These are phyloP conservation scores for Carex myosuroides DNA, from an alignment of 176 grass and related monocot species.

Conservation along the genomic window DNA sequence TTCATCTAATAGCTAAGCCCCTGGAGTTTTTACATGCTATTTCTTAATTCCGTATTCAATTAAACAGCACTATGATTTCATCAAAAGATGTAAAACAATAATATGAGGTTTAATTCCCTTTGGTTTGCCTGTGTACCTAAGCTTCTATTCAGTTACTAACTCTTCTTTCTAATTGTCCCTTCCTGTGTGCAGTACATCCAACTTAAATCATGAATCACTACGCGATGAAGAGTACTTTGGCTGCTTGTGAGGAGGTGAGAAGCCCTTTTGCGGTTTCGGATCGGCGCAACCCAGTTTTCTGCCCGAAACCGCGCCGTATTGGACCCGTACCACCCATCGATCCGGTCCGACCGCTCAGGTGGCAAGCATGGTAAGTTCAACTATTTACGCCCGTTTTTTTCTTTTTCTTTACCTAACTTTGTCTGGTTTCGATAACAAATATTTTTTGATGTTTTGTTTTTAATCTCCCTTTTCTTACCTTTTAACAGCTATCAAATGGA, in stretches of 20 bases:
- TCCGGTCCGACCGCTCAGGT: conserved; percentile 40
- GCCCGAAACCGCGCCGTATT: conserved; percentile 80
- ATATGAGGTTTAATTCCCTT: background rate
- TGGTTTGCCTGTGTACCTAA: background rate
- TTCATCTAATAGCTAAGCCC: background rate
- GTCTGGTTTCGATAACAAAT: background rate
- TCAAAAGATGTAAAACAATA: background rate
- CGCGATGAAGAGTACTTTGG: conserved; percentile 58
- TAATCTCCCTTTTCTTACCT: background rate
- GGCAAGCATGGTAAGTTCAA: conserved; percentile 40
- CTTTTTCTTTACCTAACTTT: background rate
- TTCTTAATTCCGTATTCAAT: background rate
- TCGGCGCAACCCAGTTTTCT: conserved; percentile 62
- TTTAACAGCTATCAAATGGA: conserved; percentile 31
- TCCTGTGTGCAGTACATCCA: conserved; percentile 36
- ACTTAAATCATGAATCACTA: conserved; percentile 71
- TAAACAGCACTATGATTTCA: background rate
- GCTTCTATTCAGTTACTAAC: background rate
- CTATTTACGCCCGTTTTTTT: background rate
- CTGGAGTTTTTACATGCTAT: background rate
- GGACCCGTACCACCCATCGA: conserved; percentile 10
- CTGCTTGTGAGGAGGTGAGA: conserved; percentile 42
- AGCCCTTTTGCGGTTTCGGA: conserved; percentile 13
- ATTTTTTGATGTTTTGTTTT: background rate
- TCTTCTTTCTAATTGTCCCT: conserved; percentile 24